Evolutionary conservation across 352 stramenopile genomes (phyloP).

Genomic region (Phytophthora podocarpi): DNA sequence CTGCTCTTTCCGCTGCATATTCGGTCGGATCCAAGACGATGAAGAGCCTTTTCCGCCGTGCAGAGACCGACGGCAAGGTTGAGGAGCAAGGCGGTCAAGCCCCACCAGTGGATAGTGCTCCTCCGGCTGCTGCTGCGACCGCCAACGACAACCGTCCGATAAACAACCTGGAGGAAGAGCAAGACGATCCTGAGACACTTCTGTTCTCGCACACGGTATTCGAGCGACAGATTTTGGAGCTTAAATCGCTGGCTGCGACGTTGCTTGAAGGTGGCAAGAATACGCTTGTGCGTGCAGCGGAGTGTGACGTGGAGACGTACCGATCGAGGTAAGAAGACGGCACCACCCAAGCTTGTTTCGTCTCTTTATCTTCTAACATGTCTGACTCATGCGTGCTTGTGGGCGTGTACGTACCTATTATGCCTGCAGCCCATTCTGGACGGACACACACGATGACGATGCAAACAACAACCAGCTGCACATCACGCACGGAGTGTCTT

Average conservation of each 20-base stretch:
- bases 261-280: conserved; percentile 39
- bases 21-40: conserved; percentile 78
- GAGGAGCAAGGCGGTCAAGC: not conserved
- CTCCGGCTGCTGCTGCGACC: conserved; percentile 13
- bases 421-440: conserved; percentile 36
- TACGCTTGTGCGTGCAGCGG: conserved; percentile 26
- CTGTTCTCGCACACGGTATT: conserved; percentile 80
- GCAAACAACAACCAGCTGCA: conserved; percentile 15
- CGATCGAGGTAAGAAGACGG: conserved; percentile 24
- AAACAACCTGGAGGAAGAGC: conserved; percentile 17
- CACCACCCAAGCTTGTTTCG: not conserved
- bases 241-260: conserved; percentile 38
- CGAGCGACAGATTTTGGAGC: conserved; percentile 58
- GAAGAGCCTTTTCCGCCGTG: conserved; percentile 62
- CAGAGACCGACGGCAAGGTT: conserved; percentile 27
- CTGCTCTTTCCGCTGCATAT: conserved; percentile 72
- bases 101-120: conserved; percentile 17
- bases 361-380: conserved; percentile 1
- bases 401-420: conserved; percentile 6
- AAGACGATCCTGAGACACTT: conserved; percentile 54
- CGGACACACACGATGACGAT: conserved; percentile 13
- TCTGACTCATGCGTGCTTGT: conserved; percentile 13
- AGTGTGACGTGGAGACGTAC: conserved; percentile 46
- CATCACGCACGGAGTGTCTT: conserved; percentile 32
- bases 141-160: conserved; percentile 11